phyloP scores from a whole-genome alignment of 495 filamentous ascomycete species.

The Daldinia childiae region DNA sequence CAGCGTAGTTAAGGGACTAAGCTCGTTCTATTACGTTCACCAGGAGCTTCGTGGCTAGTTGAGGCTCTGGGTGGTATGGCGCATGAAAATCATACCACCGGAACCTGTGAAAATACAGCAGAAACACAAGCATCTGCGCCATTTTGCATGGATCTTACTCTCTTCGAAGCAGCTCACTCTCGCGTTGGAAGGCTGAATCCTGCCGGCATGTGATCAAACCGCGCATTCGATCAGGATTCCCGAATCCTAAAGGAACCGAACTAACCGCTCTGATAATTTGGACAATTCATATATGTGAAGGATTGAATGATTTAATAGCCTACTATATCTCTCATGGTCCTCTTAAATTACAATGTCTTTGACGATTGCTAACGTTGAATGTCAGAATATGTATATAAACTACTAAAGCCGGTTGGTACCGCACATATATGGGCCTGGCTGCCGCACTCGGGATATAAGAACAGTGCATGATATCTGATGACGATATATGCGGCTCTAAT shows the following conservation, averaged over 20 bases:
- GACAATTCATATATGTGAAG: background rate
- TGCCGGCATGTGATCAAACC: slow-evolving; percentile 2
- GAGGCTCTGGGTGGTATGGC: background rate
- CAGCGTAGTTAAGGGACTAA: background rate
- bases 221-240: slow-evolving; percentile 11
- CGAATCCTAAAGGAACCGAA: slow-evolving; percentile 14
- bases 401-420: slow-evolving; percentile 17
- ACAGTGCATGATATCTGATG: slow-evolving; percentile 16
- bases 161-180: slow-evolving; percentile 21
- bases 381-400: slow-evolving; percentile 4
- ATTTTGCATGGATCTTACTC: slow-evolving; percentile 10
- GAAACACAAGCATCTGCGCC: slow-evolving; percentile 2
- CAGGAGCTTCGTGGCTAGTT: background rate
- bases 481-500: slow-evolving; percentile 26
- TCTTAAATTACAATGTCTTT: slow-evolving; percentile 1
- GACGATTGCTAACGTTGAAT: slow-evolving; percentile 5
- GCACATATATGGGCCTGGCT: slow-evolving; percentile 24
- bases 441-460: slow-evolving; percentile 18
- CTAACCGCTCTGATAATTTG: background rate
- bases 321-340: background rate
- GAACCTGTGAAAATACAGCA: background rate
- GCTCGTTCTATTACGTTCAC: background rate
- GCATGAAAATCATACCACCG: background rate
- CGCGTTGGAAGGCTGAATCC: slow-evolving; percentile 12
- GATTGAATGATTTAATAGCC: slow-evolving; percentile 4